Evolutionary conservation across 1,284 basidiomycete species (phyloP).

Genomic region (Heterobasidion parviporum): DNA sequence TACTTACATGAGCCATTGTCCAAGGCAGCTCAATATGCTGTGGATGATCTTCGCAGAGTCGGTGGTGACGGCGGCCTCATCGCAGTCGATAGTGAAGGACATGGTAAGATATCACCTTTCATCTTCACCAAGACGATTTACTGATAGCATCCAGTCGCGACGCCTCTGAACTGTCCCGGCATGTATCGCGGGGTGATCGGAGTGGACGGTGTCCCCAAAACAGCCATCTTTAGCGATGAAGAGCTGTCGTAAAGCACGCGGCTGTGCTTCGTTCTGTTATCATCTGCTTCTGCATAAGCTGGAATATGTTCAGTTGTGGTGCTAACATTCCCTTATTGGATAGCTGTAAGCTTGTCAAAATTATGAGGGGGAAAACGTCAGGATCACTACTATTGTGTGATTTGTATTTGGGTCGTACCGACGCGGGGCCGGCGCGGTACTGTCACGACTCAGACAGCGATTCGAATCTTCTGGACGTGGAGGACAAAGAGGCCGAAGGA

Average conservation of each 20-base stretch:
- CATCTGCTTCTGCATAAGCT: too few species aligned
- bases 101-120: constrained; percentile 32
- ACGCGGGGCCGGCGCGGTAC: too few species aligned
- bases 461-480: too few species aligned
- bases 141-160: constrained; percentile 37
- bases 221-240: constrained; percentile 74
- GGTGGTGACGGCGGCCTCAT: constrained; percentile 69
- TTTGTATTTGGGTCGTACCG: too few species aligned
- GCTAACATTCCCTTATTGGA: too few species aligned
- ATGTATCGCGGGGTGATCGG: constrained; percentile 77
- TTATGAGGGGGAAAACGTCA: too few species aligned
- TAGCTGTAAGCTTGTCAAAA: too few species aligned
- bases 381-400: too few species aligned
- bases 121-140: constrained; percentile 4
- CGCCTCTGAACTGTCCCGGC: constrained; percentile 65
- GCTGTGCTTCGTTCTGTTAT: too few species aligned
- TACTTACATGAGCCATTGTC: constrained; percentile 48
- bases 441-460: too few species aligned
- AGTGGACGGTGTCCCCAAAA: constrained; percentile 57
- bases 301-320: too few species aligned
- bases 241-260: constrained; percentile 21
- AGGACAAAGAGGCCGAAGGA: too few species aligned
- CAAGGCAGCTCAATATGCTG: constrained; percentile 43
- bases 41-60: constrained; percentile 45
- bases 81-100: constrained; percentile 54